phyloP scores from a whole-genome alignment of 1,284 basidiomycete species.

The Cutaneotrichosporon sp. region DNA sequence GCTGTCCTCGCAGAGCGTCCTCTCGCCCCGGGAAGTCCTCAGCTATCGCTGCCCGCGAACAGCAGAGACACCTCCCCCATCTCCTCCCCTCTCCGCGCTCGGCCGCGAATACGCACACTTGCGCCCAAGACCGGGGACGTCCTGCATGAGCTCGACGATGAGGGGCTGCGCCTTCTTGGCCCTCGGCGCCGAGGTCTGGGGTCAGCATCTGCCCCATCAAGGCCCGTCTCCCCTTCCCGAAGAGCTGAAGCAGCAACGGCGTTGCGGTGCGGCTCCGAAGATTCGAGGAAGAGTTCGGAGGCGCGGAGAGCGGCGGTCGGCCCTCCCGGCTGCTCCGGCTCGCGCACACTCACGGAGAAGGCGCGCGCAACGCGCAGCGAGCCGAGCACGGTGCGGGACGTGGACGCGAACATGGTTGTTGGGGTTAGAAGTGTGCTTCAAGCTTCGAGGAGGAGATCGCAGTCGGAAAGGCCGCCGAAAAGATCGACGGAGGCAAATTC shows the following conservation, averaged over 20 bases:
- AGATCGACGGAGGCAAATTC: slow-evolving; percentile 6
- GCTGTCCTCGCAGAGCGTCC: too few species aligned
- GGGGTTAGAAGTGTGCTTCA: background rate
- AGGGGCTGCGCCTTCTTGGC: slow-evolving; percentile 14
- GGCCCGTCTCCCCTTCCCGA: too few species aligned
- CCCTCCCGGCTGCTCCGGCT: too few species aligned
- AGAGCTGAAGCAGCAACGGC: too few species aligned
- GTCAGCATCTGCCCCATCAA: slow-evolving; percentile 3
- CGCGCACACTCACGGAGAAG: slow-evolving; percentile 22
- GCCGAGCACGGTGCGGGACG: slow-evolving; percentile 29
- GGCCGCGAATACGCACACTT: slow-evolving; percentile 22
- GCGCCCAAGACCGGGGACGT: slow-evolving; percentile 38
- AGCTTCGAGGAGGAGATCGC: background rate
- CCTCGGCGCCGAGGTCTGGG: slow-evolving; percentile 28
- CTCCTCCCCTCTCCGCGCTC: background rate
- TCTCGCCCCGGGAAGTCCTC: too few species aligned
- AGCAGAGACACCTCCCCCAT: background rate
- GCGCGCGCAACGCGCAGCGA: slow-evolving; percentile 17
- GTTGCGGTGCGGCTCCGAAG: too few species aligned
- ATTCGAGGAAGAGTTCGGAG: background rate
- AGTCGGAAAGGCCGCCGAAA: slow-evolving; percentile 6
- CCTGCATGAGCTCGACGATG: slow-evolving; percentile 41
- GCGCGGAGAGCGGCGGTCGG: too few species aligned
- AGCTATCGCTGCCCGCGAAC: too few species aligned
- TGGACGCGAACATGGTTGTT: slow-evolving; percentile 43